phyloP scores from a whole-genome alignment of 768 basidiomycete genomes.

The Lactarius vividus region DNA sequence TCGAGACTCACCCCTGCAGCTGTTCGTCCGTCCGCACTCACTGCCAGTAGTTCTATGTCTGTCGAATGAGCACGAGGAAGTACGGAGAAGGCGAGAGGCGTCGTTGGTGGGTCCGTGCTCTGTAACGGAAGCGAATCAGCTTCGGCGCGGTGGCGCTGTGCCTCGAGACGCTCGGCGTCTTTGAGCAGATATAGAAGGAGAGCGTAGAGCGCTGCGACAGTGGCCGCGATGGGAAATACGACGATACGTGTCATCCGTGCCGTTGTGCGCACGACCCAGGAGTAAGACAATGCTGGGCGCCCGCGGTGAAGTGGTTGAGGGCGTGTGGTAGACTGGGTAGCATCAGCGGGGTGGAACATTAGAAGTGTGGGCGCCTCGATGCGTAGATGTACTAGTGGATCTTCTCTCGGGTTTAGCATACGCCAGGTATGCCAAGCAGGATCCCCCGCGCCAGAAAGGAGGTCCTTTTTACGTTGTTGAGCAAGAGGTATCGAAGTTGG shows the following conservation, averaged over 20 bases:
- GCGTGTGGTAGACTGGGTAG: conserved; percentile 23
- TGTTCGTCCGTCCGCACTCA: conserved; percentile 62
- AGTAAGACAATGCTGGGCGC: conserved; percentile 34
- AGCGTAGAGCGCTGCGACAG: conserved; percentile 69
- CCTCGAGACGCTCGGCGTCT: conserved; percentile 86
- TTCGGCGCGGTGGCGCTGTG: conserved; percentile 65
- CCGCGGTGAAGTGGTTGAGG: conserved; percentile 13
- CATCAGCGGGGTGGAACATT: conserved; percentile 50
- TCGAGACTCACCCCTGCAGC: conserved; percentile 73
- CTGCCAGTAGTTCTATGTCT: conserved; percentile 78
- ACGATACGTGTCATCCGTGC: conserved; percentile 83
- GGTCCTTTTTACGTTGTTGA: conserved; percentile 23
- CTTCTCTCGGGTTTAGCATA: conserved; percentile 65
- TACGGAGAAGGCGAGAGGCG: conserved; percentile 55
- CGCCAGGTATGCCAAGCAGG: conserved; percentile 75
- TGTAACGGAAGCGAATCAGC: conserved; percentile 37
- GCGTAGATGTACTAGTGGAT: conserved; percentile 68
- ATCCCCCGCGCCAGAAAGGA: conserved; percentile 30
- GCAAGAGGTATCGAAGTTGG: conserved; percentile 20
- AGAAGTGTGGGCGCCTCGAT: conserved; percentile 79
- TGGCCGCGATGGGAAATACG: conserved; percentile 77
- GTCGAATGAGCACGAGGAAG: conserved; percentile 78
- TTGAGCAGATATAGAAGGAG: conserved; percentile 85
- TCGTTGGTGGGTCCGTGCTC: conserved; percentile 39
- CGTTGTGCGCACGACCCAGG: conserved; percentile 51